These are phyloP conservation scores for Casuarina glauca DNA, from an alignment of 306 rosid genomes.

Conservation along the genomic window DNA sequence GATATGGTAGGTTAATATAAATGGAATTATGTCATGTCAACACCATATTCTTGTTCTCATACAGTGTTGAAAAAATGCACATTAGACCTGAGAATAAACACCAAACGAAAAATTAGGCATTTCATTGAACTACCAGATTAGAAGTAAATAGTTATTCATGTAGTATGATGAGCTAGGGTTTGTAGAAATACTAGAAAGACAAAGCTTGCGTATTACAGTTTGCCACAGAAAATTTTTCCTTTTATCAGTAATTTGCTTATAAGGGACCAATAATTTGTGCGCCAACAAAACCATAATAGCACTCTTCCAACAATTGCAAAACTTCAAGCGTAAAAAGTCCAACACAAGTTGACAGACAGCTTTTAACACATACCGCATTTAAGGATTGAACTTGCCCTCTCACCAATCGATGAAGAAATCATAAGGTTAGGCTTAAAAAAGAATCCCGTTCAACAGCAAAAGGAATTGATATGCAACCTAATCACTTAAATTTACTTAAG, in stretches of 20 bases:
- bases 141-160: conserved; percentile 2
- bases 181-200: not conserved
- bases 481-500: not conserved
- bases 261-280: not conserved
- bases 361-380: not conserved
- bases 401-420: not conserved
- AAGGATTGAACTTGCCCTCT: not conserved
- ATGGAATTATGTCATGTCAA: not conserved
- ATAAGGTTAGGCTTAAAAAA: not conserved
- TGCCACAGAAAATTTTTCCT: not conserved
- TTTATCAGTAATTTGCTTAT: not conserved
- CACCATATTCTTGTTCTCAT: not conserved
- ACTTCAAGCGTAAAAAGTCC: not conserved
- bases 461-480: not conserved
- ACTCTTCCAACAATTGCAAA: not conserved
- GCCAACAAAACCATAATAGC: conserved; percentile 1
- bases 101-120: not conserved
- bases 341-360: not conserved
- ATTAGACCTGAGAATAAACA: not conserved
- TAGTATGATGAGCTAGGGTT: not conserved
- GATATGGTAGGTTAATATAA: not conserved
- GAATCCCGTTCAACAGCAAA: not conserved
- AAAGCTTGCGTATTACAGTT: not conserved
- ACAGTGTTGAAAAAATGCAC: not conserved
- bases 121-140: not conserved